Conservation (phyloP, 768 basidiomycete genomes). For the Harrya chromipes region DNA sequence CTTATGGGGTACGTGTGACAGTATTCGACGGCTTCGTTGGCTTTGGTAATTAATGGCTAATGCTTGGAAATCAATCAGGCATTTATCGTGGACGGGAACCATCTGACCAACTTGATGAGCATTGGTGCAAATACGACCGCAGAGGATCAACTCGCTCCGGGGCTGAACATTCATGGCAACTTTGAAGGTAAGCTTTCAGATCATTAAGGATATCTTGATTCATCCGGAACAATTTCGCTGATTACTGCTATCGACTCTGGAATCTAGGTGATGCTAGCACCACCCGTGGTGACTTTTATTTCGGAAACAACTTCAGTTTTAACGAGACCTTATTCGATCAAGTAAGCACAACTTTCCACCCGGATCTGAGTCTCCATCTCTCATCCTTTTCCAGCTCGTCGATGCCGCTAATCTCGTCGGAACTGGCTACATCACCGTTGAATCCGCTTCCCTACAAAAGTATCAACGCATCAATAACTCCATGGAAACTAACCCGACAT, state of each 20-base stretch:
- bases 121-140: slow-evolving; percentile 24
- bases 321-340: slow-evolving; percentile 25
- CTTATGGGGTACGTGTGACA: slow-evolving; percentile 16
- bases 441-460: slow-evolving; percentile 23
- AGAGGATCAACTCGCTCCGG: slow-evolving; percentile 9
- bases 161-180: slow-evolving; percentile 23
- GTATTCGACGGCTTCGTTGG: background rate
- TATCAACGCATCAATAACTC: slow-evolving; percentile 22
- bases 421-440: slow-evolving; percentile 16
- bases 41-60: background rate
- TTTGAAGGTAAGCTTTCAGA: slow-evolving; percentile 16
- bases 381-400: slow-evolving; percentile 10
- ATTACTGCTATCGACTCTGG: background rate
- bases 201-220: too few species aligned
- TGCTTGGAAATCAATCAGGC: slow-evolving; percentile 7
- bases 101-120: slow-evolving; percentile 26
- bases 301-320: slow-evolving; percentile 24
- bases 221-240: background rate
- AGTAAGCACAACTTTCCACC: background rate
- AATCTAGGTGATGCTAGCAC: slow-evolving; percentile 23
- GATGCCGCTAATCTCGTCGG: slow-evolving; percentile 19
- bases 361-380: background rate
- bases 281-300: slow-evolving; percentile 24
- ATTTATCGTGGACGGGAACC: slow-evolving; percentile 27
- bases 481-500: slow-evolving; percentile 22